Conservation (phyloP, 176 grass and related monocot species). For the Ampelocalamus luodianensis region DNA sequence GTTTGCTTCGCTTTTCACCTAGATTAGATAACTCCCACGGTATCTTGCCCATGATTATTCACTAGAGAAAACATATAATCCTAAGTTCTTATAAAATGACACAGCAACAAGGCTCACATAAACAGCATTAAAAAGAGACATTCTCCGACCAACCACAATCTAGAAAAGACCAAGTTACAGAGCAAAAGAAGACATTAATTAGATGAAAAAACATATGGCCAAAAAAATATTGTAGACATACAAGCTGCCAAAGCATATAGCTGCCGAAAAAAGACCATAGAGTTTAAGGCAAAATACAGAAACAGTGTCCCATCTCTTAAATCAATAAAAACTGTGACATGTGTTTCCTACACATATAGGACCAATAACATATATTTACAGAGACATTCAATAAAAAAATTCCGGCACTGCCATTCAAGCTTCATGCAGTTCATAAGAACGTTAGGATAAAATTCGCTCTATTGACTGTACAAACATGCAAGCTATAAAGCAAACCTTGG, state of each 20-base stretch:
- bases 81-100: neutral
- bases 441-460: neutral
- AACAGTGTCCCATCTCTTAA: neutral
- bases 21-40: neutral
- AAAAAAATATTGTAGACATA: neutral
- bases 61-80: neutral
- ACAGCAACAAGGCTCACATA: neutral
- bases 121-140: neutral
- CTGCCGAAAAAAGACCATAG: neutral
- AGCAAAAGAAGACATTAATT: neutral
- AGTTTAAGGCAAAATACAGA: neutral
- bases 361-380: too few species aligned
- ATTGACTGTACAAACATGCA: neutral
- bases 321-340: neutral
- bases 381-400: too few species aligned
- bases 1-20: neutral
- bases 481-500: constrained; percentile 53
- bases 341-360: too few species aligned
- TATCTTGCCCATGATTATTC: neutral
- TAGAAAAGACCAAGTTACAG: neutral
- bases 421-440: neutral
- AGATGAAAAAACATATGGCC: neutral
- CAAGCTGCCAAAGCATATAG: neutral
- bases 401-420: too few species aligned
- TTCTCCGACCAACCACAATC: neutral